Percentiles rank a stretch among this genome's conserved stretches.
Conservation (phyloP, 225 moss, liverwort and hornwort species). For the Bryoerythrophyllum caledonicum region DNA sequence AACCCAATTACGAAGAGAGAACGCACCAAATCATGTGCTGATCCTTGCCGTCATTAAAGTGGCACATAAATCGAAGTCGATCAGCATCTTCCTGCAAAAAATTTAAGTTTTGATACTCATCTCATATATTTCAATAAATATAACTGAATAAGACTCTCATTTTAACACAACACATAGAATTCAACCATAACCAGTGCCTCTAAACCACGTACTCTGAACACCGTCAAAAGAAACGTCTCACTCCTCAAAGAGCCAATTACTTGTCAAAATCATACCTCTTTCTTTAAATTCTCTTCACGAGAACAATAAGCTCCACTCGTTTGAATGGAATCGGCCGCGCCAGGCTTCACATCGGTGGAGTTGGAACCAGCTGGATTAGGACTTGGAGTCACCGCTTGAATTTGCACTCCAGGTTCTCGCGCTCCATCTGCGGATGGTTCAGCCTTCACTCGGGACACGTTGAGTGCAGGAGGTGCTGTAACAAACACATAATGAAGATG, state of each 20-base stretch:
- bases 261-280: constrained; percentile 54
- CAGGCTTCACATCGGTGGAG: constrained; percentile 52
- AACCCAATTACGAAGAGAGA: constrained; percentile 3
- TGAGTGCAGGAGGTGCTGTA: constrained; percentile 48
- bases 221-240: background rate
- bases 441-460: constrained; percentile 70
- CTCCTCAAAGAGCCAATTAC: background rate
- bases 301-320: constrained; percentile 95
- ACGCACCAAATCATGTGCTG: constrained; percentile 97
- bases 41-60: constrained; percentile 86
- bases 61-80: constrained; percentile 89
- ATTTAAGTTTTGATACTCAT: constrained; percentile 8
- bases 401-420: constrained; percentile 60
- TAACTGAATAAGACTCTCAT: background rate
- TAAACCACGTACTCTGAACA: background rate
- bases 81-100: constrained; percentile 85
- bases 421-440: constrained; percentile 80
- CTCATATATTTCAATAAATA: background rate
- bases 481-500: constrained; percentile 1
- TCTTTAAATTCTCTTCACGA: constrained; percentile 92
- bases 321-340: constrained; percentile 75
- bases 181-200: background rate
- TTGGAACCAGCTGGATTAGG: constrained; percentile 56
- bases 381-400: constrained; percentile 46
- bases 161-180: background rate